Conservation (phyloP, 352 stramenopile genomes). For the Globisporangium lucens region DNA sequence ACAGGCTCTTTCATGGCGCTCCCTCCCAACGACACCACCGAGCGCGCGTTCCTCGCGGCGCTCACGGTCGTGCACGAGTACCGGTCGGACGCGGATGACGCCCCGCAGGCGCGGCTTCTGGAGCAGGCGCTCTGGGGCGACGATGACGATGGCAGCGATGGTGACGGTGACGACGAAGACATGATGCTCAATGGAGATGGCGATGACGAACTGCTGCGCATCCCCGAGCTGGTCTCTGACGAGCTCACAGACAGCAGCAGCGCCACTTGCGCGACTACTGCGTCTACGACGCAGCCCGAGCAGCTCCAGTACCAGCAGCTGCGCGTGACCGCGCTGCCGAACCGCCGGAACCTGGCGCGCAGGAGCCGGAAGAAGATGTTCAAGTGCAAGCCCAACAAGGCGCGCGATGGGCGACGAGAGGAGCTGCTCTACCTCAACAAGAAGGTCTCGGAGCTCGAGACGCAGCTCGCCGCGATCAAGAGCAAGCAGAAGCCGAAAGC, state of each 20-base stretch:
- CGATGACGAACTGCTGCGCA: slow-evolving; percentile 2
- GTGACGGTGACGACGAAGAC: not conserved
- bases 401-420: slow-evolving; percentile 33
- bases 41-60: slow-evolving; percentile 5
- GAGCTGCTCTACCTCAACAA: slow-evolving; percentile 44
- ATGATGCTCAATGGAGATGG: not conserved
- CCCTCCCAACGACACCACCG: not conserved
- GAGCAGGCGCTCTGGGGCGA: slow-evolving; percentile 17
- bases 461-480: slow-evolving; percentile 29
- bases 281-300: not conserved
- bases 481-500: slow-evolving; percentile 10
- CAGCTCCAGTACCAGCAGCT: slow-evolving; percentile 2
- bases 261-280: not conserved
- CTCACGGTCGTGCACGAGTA: slow-evolving; percentile 5
- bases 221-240: not conserved
- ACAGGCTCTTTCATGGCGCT: slow-evolving; percentile 1
- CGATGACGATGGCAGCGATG: not conserved
- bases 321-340: slow-evolving; percentile 10
- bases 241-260: slow-evolving; percentile 1
- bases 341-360: slow-evolving; percentile 10
- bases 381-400: slow-evolving; percentile 37
- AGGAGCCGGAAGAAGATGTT: slow-evolving; percentile 22
- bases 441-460: slow-evolving; percentile 40
- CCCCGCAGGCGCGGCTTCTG: not conserved
- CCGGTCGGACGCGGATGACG: not conserved